phyloP scores from a whole-genome alignment of 1,284 basidiomycete genomes.

The Tilletiopsis washingtonensis region DNA sequence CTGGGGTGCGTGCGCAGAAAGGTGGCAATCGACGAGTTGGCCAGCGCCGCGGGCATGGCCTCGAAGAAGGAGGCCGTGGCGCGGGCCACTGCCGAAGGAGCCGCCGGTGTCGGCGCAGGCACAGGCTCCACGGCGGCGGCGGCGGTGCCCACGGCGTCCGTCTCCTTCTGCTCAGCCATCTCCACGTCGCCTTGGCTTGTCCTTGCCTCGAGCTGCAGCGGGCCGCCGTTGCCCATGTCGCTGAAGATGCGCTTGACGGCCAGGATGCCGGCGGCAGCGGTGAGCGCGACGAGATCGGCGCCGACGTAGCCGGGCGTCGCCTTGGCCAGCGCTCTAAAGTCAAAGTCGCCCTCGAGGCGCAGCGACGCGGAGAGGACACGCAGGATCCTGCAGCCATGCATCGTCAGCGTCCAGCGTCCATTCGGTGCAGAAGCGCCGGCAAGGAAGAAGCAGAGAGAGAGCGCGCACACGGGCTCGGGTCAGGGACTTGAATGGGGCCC shows the following conservation, averaged over 20 bases:
- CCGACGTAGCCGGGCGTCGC: constrained; percentile 95
- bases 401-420: no score
- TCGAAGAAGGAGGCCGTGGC: constrained; percentile 22
- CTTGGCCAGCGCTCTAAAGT: constrained; percentile 74
- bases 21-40: constrained; percentile 68
- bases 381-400: constrained; percentile 17
- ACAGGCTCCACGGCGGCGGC: background rate
- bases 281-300: constrained; percentile 81
- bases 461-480: background rate
- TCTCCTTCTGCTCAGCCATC: background rate
- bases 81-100: background rate
- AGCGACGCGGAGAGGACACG: constrained; percentile 38
- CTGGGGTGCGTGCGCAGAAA: constrained; percentile 79
- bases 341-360: constrained; percentile 63
- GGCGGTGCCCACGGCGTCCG: background rate
- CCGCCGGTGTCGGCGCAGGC: no score
- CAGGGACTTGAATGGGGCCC: background rate
- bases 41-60: constrained; percentile 46
- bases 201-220: background rate
- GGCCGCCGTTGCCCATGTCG: constrained; percentile 55
- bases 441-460: no score
- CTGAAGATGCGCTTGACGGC: constrained; percentile 93
- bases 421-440: no score
- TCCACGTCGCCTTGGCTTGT: background rate
- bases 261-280: constrained; percentile 86